These are phyloP conservation scores for Nemania abortiva DNA, from an alignment of 2,329 filamentous ascomycete genomes.

Conservation along the genomic window DNA sequence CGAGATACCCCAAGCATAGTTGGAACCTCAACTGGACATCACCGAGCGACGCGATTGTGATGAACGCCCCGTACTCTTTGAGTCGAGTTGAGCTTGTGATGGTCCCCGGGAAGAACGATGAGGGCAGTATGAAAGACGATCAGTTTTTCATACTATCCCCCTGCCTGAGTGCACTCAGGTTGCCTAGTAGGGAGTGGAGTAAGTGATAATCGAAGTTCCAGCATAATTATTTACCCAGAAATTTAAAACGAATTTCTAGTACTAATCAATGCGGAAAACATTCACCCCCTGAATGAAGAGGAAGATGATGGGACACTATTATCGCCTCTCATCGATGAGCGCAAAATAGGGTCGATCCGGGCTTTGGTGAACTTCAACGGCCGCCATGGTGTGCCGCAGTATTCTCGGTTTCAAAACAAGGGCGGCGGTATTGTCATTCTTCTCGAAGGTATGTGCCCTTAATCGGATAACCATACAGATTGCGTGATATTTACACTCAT, in stretches of 20 bases:
- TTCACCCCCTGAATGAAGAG: neutral
- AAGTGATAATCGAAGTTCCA: neutral
- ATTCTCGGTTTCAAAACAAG: neutral
- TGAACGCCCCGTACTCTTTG: neutral
- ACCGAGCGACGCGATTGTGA: slow-evolving; percentile 13
- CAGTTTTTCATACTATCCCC: slow-evolving; percentile 18
- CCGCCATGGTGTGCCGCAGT: neutral
- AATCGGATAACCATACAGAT: neutral
- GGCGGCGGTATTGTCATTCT: neutral
- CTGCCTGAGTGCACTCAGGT: slow-evolving; percentile 14
- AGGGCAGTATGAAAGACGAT: neutral
- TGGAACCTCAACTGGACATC: slow-evolving; percentile 12
- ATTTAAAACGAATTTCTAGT: slow-evolving; percentile 8
- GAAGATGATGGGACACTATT: neutral
- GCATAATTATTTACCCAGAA: neutral
- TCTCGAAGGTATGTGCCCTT: slow-evolving; percentile 17
- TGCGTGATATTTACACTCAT: neutral
- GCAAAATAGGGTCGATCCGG: neutral
- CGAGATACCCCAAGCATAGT: slow-evolving; percentile 8
- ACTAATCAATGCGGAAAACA: slow-evolving; percentile 15
- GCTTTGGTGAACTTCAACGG: neutral
- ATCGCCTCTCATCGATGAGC: neutral
- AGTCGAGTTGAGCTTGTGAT: slow-evolving; percentile 8
- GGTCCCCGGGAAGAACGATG: neutral
- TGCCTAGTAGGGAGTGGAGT: slow-evolving; percentile 7